Conservation (phyloP, 2,329 filamentous ascomycete species). For the Hymenoscyphus infarciens region DNA sequence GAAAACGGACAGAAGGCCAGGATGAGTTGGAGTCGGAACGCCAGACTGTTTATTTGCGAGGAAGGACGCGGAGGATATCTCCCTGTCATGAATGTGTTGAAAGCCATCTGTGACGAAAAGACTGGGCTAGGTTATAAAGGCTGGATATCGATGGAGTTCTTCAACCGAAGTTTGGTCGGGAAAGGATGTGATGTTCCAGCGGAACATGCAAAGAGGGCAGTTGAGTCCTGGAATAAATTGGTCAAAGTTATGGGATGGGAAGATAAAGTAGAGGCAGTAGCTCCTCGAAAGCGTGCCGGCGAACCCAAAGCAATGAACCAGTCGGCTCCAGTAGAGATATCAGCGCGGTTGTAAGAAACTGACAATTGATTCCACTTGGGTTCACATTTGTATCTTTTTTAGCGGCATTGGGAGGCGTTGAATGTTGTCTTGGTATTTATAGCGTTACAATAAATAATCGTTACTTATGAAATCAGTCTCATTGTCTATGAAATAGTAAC, state of each 20-base stretch:
- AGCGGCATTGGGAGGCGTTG: constrained; percentile 6
- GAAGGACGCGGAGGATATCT: constrained; percentile 56
- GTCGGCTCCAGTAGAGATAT: not conserved
- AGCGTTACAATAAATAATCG: not conserved
- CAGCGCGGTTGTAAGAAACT: not conserved
- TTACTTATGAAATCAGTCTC: not conserved
- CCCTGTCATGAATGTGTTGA: constrained; percentile 50
- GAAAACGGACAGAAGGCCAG: constrained; percentile 53
- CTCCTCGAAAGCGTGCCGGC: not conserved
- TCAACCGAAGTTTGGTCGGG: constrained; percentile 50
- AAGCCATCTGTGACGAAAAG: constrained; percentile 47
- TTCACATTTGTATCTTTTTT: not conserved
- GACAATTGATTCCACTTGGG: not conserved
- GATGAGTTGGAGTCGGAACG: constrained; percentile 80
- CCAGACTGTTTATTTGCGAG: constrained; percentile 53
- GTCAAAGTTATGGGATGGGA: constrained; percentile 15
- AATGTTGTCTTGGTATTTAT: not conserved
- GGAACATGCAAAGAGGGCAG: constrained; percentile 50
- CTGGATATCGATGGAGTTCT: constrained; percentile 58
- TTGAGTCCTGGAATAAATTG: constrained; percentile 45
- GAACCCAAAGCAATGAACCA: not conserved
- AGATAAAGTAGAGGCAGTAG: constrained; percentile 5
- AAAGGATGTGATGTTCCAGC: constrained; percentile 43
- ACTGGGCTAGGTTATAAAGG: constrained; percentile 54
- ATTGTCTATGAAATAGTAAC: not conserved